Evolutionary conservation across 106 monocot species (phyloP).

Genomic region (Dendrobium chrysotoxum): DNA sequence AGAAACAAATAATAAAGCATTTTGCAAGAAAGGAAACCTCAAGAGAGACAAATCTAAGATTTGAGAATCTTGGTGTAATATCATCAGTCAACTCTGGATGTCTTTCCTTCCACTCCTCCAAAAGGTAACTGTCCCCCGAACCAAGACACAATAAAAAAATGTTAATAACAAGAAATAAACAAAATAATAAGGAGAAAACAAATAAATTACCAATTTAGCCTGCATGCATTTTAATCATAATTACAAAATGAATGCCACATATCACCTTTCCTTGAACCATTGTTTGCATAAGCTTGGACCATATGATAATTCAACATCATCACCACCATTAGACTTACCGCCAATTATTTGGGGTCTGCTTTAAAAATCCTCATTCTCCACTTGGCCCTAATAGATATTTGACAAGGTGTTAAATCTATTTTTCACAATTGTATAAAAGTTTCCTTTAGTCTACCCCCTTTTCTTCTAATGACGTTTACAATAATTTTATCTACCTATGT

Average conservation of each 20-base stretch:
- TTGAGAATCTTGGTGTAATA: slow-evolving; percentile 33
- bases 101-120: slow-evolving; percentile 70
- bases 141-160: background rate
- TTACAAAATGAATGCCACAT: background rate
- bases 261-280: background rate
- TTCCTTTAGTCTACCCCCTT: too few species aligned
- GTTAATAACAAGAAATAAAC: slow-evolving; percentile 1
- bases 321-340: background rate
- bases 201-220: background rate
- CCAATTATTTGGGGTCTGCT: background rate
- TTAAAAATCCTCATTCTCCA: background rate
- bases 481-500: background rate
- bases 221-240: background rate
- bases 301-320: background rate
- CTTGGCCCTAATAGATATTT: background rate
- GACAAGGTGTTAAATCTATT: background rate
- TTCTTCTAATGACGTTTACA: background rate
- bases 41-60: slow-evolving; percentile 50
- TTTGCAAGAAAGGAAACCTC: slow-evolving; percentile 34
- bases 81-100: slow-evolving; percentile 30
- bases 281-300: background rate
- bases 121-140: slow-evolving; percentile 34
- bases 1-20: background rate
- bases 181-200: background rate
- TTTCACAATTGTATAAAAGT: background rate